A percentile compares a stretch with the other conserved stretches of the same genome.
These are phyloP conservation scores for Coemansia sp. DNA, from an alignment of 371 early-diverging fungal species.

Conservation along the genomic window DNA sequence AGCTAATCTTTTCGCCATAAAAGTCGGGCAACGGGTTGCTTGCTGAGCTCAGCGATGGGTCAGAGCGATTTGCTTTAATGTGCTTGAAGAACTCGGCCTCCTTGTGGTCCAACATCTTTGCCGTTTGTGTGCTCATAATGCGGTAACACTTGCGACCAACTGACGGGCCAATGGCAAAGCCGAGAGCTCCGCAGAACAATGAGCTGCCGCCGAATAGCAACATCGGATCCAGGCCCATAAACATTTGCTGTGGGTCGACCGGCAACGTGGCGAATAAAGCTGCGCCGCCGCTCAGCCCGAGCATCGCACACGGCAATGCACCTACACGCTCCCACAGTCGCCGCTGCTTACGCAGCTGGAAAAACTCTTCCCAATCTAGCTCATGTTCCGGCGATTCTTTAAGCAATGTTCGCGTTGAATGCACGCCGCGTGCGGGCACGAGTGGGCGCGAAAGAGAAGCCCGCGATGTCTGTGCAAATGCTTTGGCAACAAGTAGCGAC, in stretches of 20 bases:
- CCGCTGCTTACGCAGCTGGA: conserved; percentile 68
- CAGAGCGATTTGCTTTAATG: conserved; percentile 74
- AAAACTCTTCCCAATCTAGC: conserved; percentile 75
- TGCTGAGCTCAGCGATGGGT: conserved; percentile 70
- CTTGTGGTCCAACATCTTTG: conserved; percentile 61
- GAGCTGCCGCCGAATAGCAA: conserved; percentile 65
- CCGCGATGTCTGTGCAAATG: not conserved
- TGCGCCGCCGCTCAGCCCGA: conserved; percentile 62
- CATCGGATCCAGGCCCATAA: conserved; percentile 79
- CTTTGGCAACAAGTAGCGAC: not conserved
- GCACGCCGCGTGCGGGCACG: not conserved
- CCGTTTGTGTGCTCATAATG: conserved; percentile 57
- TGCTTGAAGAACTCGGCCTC: conserved; percentile 81
- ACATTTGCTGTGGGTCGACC: conserved; percentile 72
- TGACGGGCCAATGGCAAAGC: conserved; percentile 69
- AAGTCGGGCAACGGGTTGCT: conserved; percentile 88
- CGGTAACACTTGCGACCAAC: conserved; percentile 67
- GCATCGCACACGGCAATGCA: conserved; percentile 61
- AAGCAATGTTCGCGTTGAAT: not conserved
- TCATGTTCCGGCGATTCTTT: not conserved
- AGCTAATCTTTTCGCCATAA: conserved; percentile 89
- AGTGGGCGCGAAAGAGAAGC: not conserved
- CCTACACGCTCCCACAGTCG: conserved; percentile 68
- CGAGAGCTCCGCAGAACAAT: conserved; percentile 62
- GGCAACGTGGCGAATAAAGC: conserved; percentile 71